Evolutionary conservation across 345 rosid genomes (phyloP).

Genomic region (Durio zibethinus): DNA sequence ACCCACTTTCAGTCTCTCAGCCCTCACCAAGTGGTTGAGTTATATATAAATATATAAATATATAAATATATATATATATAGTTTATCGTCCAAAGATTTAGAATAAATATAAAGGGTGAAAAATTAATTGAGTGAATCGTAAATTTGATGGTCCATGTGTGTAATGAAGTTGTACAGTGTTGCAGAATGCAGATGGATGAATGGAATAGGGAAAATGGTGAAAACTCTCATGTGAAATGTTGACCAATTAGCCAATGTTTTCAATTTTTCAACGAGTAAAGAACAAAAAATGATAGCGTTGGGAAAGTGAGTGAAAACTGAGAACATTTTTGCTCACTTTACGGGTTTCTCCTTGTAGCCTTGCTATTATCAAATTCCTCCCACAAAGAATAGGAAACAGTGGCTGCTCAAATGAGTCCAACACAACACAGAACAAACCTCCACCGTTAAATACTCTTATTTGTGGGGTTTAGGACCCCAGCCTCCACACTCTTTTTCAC

Average conservation of each 20-base stretch:
- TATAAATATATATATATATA: no score
- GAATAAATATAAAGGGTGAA: neutral
- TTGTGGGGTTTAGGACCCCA: neutral
- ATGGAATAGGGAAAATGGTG: constrained; percentile 4
- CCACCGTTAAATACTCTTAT: constrained; percentile 4
- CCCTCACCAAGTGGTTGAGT: no score
- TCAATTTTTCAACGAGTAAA: constrained; percentile 25
- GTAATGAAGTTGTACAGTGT: neutral
- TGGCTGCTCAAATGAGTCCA: constrained; percentile 23
- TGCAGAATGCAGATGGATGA: neutral
- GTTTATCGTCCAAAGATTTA: no score
- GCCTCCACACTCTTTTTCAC: neutral
- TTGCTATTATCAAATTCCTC: constrained; percentile 38
- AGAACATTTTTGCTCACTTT: constrained; percentile 22
- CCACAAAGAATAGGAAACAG: constrained; percentile 25
- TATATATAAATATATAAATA: no score
- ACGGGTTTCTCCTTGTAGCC: constrained; percentile 34
- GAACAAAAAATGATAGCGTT: constrained; percentile 41
- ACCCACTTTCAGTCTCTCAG: neutral
- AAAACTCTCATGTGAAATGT: neutral
- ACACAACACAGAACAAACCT: constrained; percentile 25
- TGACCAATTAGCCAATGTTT: constrained; percentile 21
- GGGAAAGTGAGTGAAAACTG: constrained; percentile 41
- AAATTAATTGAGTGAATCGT: constrained; percentile 11
- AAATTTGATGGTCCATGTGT: constrained; percentile 5